A percentile compares a stretch with the other conserved stretches of the same genome.
These are phyloP conservation scores for Microascus cirrosus DNA, from an alignment of 2,329 filamentous ascomycete genomes.

Conservation along the genomic window DNA sequence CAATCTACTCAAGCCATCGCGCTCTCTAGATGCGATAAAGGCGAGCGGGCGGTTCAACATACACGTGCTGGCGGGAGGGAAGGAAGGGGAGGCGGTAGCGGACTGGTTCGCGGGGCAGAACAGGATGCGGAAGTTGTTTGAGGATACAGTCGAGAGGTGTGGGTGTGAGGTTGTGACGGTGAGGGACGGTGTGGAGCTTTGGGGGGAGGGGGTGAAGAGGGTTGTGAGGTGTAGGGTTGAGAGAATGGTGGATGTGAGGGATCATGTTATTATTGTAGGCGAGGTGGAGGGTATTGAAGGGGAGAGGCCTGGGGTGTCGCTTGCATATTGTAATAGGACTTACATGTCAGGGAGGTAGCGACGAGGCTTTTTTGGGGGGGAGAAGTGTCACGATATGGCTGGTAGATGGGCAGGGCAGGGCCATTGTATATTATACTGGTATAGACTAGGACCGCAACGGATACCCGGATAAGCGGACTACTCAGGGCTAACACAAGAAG, in stretches of 20 bases:
- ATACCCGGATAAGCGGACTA: background rate
- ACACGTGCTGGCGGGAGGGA: constrained; percentile 38
- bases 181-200: constrained; percentile 28
- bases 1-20: constrained; percentile 45
- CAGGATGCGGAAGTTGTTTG: constrained; percentile 23
- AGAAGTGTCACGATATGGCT: background rate
- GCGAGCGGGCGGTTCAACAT: constrained; percentile 37
- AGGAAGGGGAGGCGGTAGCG: constrained; percentile 35
- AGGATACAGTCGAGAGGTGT: constrained; percentile 16
- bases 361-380: constrained; percentile 6
- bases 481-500: background rate
- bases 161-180: constrained; percentile 9
- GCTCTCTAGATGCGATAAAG: constrained; percentile 39
- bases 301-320: constrained; percentile 21
- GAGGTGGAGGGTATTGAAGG: constrained; percentile 33
- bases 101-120: constrained; percentile 41
- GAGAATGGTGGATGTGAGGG: constrained; percentile 30
- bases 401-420: background rate
- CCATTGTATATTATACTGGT: background rate
- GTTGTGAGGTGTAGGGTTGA: constrained; percentile 30
- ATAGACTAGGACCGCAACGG: background rate
- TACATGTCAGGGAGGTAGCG: constrained; percentile 29
- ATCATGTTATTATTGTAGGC: constrained; percentile 40
- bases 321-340: constrained; percentile 36
- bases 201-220: constrained; percentile 40